Evolutionary conservation across 192 early-diverging fungal genomes (phyloP).

Genomic region (Backusella luteola): DNA sequence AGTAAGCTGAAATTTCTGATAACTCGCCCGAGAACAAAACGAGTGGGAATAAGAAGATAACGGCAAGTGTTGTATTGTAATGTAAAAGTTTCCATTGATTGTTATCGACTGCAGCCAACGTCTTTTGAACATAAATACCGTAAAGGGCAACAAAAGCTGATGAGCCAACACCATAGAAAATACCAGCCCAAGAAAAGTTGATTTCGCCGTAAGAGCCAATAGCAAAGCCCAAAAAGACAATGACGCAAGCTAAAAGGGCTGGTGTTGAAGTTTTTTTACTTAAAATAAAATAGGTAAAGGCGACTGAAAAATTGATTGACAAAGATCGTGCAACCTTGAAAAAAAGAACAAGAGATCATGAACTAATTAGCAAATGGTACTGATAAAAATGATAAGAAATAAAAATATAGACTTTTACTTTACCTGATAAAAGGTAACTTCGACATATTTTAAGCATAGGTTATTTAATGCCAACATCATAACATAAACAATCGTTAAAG

Average conservation of each 20-base stretch:
- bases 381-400: background rate
- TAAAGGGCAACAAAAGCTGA: conserved; percentile 65
- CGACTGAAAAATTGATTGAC: conserved; percentile 65
- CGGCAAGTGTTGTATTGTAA: conserved; percentile 63
- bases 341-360: background rate
- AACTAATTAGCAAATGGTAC: background rate
- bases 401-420: background rate
- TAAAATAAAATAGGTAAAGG: conserved; percentile 59
- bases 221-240: conserved; percentile 62
- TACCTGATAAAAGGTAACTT: conserved; percentile 64
- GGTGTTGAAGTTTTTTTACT: conserved; percentile 48
- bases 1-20: conserved; percentile 38
- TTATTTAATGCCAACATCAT: conserved; percentile 68
- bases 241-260: conserved; percentile 51
- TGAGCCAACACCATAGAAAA: conserved; percentile 61
- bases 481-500: conserved; percentile 62
- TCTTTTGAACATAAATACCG: conserved; percentile 71
- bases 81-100: conserved; percentile 66
- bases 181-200: conserved; percentile 62
- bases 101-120: conserved; percentile 53
- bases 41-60: conserved; percentile 53
- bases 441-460: conserved; percentile 61
- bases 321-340: conserved; percentile 59
- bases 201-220: conserved; percentile 64
- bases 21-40: conserved; percentile 62